Conservation (phyloP, 2,329 filamentous ascomycete species). For the Pseudodiploospora longispora region DNA sequence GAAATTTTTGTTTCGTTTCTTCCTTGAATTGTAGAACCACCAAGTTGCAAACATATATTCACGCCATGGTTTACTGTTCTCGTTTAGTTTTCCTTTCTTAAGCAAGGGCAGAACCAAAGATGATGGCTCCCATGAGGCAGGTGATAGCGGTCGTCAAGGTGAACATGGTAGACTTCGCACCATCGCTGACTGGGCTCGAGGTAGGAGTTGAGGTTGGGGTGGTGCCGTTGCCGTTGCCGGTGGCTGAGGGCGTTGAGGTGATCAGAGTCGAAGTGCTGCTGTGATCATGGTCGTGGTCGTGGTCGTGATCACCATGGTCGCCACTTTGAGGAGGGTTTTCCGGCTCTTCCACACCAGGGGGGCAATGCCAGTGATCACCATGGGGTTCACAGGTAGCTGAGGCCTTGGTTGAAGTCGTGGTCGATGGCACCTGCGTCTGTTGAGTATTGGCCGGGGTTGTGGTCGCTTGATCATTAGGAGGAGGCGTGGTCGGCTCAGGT, state of each 20-base stretch:
- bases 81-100: too few species aligned
- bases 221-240: neutral
- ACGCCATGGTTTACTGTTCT: too few species aligned
- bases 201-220: neutral
- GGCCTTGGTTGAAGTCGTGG: neutral
- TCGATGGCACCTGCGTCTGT: neutral
- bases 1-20: too few species aligned
- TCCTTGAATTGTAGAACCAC: too few species aligned
- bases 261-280: neutral
- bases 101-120: neutral
- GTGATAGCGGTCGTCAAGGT: neutral
- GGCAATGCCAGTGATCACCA: constrained; percentile 12
- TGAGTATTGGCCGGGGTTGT: neutral
- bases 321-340: too few species aligned
- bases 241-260: neutral
- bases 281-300: neutral
- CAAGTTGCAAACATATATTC: too few species aligned
- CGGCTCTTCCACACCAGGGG: constrained; percentile 10
- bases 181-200: neutral
- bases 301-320: neutral
- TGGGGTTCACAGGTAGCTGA: constrained; percentile 9
- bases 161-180: neutral
- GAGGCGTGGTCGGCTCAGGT: constrained; percentile 8
- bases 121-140: neutral
- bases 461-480: neutral